phyloP scores from a whole-genome alignment of 768 basidiomycete species.

The Termitomyces sp. region DNA sequence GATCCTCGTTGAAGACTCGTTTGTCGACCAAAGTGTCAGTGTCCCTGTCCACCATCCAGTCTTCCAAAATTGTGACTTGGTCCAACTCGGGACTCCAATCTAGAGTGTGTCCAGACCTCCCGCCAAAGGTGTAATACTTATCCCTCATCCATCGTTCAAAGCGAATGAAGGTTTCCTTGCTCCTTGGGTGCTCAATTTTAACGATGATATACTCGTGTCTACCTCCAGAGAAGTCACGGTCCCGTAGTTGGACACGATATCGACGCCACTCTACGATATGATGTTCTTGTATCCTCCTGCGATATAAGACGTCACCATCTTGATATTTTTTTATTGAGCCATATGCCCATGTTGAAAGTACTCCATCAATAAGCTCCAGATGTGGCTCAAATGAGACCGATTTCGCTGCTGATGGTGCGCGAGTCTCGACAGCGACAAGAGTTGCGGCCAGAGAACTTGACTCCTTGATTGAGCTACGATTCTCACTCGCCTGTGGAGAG shows the following conservation, averaged over 20 bases:
- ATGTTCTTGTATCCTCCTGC: neutral
- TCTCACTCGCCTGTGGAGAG: no score
- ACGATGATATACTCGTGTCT: conserved; percentile 4
- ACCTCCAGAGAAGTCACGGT: neutral
- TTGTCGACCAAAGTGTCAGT: neutral
- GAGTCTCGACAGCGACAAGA: no score
- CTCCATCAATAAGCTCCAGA: neutral
- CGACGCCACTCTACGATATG: conserved; percentile 5
- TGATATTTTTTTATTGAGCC: neutral
- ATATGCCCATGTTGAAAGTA: neutral
- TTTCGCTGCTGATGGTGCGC: neutral
- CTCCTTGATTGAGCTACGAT: neutral
- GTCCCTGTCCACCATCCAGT: neutral
- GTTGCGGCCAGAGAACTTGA: neutral
- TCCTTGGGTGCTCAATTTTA: neutral
- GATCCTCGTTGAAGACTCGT: neutral
- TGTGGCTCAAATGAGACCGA: neutral
- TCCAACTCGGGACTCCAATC: neutral
- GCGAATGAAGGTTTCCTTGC: neutral
- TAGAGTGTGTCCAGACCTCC: neutral
- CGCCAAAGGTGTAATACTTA: neutral
- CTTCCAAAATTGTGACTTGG: neutral
- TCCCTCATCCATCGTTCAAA: conserved; percentile 5
- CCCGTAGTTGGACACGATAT: neutral
- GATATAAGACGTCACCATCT: neutral